phyloP scores from a whole-genome alignment of 1,284 basidiomycete species.

The Fereydounia khargensis region DNA sequence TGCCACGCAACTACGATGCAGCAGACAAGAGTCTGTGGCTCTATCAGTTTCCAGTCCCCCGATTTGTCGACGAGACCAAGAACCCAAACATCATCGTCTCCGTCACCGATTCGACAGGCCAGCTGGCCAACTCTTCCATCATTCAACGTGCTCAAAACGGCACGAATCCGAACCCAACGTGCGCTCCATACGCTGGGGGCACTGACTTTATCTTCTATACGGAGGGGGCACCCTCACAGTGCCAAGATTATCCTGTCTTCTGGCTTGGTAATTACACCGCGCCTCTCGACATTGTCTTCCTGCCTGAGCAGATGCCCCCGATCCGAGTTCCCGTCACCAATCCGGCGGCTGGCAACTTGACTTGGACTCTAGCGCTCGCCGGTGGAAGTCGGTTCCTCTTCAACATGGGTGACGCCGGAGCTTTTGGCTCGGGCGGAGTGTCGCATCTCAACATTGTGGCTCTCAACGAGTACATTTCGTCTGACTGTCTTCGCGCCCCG shows the following conservation, averaged over 20 bases:
- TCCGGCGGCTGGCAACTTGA: constrained; percentile 4
- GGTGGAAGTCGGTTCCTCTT: constrained; percentile 31
- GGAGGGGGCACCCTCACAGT: constrained; percentile 14
- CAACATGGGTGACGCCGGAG: constrained; percentile 23
- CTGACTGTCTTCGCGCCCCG: constrained; percentile 17
- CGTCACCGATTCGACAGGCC: constrained; percentile 36
- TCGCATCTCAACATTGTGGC: constrained; percentile 30
- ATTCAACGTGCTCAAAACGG: constrained; percentile 11
- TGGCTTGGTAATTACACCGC: constrained; percentile 19
- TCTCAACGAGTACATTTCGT: constrained; percentile 19
- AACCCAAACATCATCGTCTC: constrained; percentile 35
- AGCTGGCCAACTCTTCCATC: constrained; percentile 36
- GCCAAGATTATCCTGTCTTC: constrained; percentile 16
- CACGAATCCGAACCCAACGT: constrained; percentile 5
- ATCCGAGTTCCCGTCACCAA: constrained; percentile 15
- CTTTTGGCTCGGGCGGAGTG: constrained; percentile 16
- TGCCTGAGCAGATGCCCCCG: constrained; percentile 27
- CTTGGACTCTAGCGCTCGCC: constrained; percentile 17
- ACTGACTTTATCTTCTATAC: constrained; percentile 24
- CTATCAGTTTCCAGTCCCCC: constrained; percentile 31
- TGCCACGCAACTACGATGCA: constrained; percentile 31
- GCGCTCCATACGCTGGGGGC: constrained; percentile 6
- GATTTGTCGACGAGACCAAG: constrained; percentile 12
- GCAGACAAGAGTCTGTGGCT: constrained; percentile 27
- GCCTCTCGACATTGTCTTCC: constrained; percentile 22